Evolutionary conservation across 441 rosid species (phyloP).

Genomic region (California macrophylla): DNA sequence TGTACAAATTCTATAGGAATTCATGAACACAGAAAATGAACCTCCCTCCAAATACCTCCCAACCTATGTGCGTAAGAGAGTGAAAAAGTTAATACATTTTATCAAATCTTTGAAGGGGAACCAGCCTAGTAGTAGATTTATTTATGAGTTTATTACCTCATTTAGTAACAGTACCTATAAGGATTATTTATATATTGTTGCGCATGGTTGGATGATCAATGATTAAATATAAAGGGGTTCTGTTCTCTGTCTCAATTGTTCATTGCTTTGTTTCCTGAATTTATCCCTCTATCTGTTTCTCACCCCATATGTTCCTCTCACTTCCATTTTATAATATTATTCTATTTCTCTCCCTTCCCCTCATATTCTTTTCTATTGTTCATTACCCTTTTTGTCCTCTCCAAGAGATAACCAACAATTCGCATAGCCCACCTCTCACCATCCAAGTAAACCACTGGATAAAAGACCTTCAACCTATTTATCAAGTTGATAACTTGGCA

Average conservation of each 20-base stretch:
- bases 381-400: background rate
- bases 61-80: too few relatives aligned
- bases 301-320: background rate
- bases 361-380: background rate
- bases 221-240: background rate
- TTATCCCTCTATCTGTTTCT: background rate
- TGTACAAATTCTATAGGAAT: background rate
- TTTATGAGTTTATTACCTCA: too few relatives aligned
- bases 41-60: background rate
- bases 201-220: too few relatives aligned
- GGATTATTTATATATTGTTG: too few relatives aligned
- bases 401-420: background rate
- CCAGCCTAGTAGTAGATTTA: too few relatives aligned
- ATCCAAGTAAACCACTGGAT: background rate
- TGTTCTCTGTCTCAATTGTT: background rate
- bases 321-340: background rate
- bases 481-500: background rate
- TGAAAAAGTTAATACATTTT: too few relatives aligned
- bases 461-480: background rate
- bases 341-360: background rate
- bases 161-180: too few relatives aligned
- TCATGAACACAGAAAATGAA: background rate
- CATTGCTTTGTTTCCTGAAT: background rate
- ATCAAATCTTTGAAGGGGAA: too few relatives aligned
- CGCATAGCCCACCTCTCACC: background rate